A percentile compares a stretch with the other conserved stretches of the same genome.
Conservation (phyloP, 208 protist genomes). For the Crithidia bombi region DNA sequence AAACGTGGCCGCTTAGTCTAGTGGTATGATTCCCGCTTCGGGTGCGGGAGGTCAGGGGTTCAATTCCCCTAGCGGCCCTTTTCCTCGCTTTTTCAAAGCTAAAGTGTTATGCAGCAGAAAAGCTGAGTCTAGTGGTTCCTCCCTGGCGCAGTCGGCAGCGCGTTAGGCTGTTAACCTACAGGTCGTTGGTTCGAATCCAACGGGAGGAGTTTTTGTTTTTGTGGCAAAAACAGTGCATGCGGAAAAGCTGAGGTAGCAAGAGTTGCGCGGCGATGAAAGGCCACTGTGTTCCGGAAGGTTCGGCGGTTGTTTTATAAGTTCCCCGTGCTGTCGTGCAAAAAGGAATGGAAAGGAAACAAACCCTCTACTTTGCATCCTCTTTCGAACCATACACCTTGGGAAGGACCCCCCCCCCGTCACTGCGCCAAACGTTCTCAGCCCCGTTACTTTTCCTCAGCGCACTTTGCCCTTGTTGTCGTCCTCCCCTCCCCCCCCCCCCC, state of each 20-base stretch:
- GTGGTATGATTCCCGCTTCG: slow-evolving; percentile 79
- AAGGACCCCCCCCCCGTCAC: no score
- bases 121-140: slow-evolving; percentile 48
- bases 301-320: no score
- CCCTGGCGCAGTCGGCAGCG: slow-evolving; percentile 95
- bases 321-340: no score
- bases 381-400: no score
- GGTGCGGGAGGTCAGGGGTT: slow-evolving; percentile 83
- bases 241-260: not conserved
- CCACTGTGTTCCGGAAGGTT: no score
- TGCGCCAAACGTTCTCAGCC: no score
- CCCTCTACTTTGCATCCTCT: no score
- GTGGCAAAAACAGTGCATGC: not conserved
- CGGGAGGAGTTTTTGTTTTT: slow-evolving; percentile 87
- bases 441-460: no score
- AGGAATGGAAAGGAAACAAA: no score
- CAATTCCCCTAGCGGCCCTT: slow-evolving; percentile 74
- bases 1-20: slow-evolving; percentile 66
- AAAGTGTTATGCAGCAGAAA: not conserved
- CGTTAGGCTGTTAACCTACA: slow-evolving; percentile 97
- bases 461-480: no score
- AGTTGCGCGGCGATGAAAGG: no score
- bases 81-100: slow-evolving; percentile 13
- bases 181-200: slow-evolving; percentile 96
- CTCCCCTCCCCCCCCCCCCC: no score